Evolutionary conservation across 768 basidiomycete species (phyloP).

Genomic region (Cubamyces lactineus): DNA sequence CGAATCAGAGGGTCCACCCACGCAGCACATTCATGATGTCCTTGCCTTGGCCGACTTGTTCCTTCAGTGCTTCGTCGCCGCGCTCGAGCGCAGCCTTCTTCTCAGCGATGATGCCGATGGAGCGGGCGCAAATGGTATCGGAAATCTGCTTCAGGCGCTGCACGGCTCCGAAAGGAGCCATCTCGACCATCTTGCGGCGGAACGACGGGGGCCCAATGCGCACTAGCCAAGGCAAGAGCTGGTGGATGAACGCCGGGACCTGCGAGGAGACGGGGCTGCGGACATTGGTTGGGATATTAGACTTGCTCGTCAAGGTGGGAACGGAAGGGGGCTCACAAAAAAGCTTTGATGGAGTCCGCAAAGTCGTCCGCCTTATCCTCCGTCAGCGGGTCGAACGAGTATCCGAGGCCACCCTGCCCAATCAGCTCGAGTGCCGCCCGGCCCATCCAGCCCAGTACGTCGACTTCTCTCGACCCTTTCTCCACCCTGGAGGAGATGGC

Average conservation of each 20-base stretch:
- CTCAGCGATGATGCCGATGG: neutral
- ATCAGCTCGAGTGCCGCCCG: conserved; percentile 40
- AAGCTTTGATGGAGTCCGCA: too few relatives aligned
- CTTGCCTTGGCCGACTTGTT: conserved; percentile 24
- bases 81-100: conserved; percentile 15
- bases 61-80: conserved; percentile 20
- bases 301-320: too few relatives aligned
- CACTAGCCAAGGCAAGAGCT: too few relatives aligned
- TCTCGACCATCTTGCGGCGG: too few relatives aligned
- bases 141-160: neutral
- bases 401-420: conserved; percentile 50
- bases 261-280: too few relatives aligned
- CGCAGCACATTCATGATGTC: conserved; percentile 28
- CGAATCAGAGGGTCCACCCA: neutral
- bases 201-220: too few relatives aligned
- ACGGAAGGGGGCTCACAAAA: too few relatives aligned
- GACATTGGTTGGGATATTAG: too few relatives aligned
- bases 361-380: conserved; percentile 27
- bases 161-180: neutral
- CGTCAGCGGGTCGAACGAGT: conserved; percentile 41
- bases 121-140: neutral
- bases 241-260: too few relatives aligned
- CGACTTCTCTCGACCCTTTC: conserved; percentile 20
- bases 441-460: conserved; percentile 32
- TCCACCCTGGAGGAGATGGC: conserved; percentile 18